A percentile compares a stretch with the other conserved stretches of the same genome.
Conservation (phyloP, 2,329 filamentous ascomycete genomes). For the Sordariomycetes sp. region DNA sequence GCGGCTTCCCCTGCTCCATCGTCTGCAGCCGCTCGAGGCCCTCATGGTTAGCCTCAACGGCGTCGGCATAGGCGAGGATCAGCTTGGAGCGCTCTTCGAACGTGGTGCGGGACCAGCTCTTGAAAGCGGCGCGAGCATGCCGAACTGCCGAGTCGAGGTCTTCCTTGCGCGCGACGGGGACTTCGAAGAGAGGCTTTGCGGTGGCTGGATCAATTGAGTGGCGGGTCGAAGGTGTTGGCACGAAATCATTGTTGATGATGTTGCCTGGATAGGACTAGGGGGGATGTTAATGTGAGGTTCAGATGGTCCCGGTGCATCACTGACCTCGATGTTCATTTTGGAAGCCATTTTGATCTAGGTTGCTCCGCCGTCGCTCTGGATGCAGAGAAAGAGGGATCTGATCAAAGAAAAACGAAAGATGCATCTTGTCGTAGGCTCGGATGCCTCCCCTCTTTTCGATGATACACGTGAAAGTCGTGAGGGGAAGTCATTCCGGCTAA, state of each 20-base stretch:
- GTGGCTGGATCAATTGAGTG: constrained; percentile 6
- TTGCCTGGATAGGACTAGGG: constrained; percentile 2
- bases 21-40: constrained; percentile 2
- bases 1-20: constrained; percentile 5
- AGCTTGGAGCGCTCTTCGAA: constrained; percentile 1
- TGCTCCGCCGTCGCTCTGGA: no score
- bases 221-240: constrained; percentile 1
- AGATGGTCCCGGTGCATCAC: not conserved
- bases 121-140: constrained; percentile 2
- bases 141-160: constrained; percentile 5
- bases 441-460: no score
- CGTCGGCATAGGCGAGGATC: constrained; percentile 3
- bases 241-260: constrained; percentile 4
- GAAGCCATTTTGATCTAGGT: no score
- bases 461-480: no score
- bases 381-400: no score
- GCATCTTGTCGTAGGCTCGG: no score
- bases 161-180: constrained; percentile 2
- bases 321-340: not conserved
- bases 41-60: not conserved
- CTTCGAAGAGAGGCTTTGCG: constrained; percentile 2
- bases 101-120: constrained; percentile 3
- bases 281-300: not conserved
- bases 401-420: no score
- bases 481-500: no score